Conservation (phyloP, 345 rosid genomes). For the Citrus glauca region DNA sequence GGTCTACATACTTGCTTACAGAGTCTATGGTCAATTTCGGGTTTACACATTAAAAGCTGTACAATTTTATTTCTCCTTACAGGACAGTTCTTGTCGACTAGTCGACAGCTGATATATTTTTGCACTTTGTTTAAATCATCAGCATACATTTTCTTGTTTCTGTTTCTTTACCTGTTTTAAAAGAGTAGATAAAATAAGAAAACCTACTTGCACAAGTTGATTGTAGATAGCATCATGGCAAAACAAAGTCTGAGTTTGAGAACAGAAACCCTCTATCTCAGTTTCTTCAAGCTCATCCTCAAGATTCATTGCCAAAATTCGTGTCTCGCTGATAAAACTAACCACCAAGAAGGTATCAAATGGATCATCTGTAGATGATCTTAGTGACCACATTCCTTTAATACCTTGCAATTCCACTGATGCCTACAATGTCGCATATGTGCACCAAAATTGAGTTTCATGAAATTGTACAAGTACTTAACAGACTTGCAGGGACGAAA, state of each 20-base stretch:
- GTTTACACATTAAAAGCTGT: neutral
- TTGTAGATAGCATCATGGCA: constrained; percentile 89
- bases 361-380: constrained; percentile 83
- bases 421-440: constrained; percentile 47
- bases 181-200: neutral
- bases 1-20: neutral
- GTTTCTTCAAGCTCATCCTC: constrained; percentile 97
- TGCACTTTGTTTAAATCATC: neutral
- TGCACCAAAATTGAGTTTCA: constrained; percentile 6
- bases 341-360: constrained; percentile 91
- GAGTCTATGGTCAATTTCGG: neutral
- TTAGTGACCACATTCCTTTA: constrained; percentile 98
- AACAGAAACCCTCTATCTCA: constrained; percentile 88
- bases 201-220: constrained; percentile 85
- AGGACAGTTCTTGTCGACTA: neutral
- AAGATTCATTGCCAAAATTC: constrained; percentile 87
- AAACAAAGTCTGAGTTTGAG: constrained; percentile 87
- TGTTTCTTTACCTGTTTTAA: too few species aligned
- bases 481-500: neutral
- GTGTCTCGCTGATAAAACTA: constrained; percentile 90
- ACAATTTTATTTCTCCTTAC: neutral
- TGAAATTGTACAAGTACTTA: neutral
- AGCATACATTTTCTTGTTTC: neutral
- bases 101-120: neutral
- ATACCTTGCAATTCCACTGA: constrained; percentile 97